Percentiles rank a stretch among this genome's conserved stretches.
These are phyloP conservation scores for Gamarada debralockiae DNA, from an alignment of 495 filamentous ascomycete species.

Conservation along the genomic window DNA sequence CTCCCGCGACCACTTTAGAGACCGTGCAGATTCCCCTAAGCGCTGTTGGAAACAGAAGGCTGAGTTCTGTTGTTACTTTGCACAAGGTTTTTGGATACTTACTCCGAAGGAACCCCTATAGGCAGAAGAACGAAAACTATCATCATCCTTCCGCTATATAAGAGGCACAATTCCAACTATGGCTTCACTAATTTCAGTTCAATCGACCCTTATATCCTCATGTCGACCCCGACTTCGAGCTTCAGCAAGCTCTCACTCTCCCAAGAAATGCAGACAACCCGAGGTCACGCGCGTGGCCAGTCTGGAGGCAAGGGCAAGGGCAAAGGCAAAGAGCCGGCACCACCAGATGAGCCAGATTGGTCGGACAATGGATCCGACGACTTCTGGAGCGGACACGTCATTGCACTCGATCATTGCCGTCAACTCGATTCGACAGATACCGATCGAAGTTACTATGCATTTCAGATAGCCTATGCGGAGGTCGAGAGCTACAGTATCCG, in stretches of 20 bases:
- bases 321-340: constrained; percentile 18
- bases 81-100: constrained; percentile 15
- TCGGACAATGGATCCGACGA: constrained; percentile 4
- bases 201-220: constrained; percentile 25
- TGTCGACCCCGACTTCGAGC: constrained; percentile 22
- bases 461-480: constrained; percentile 22
- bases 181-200: constrained; percentile 24
- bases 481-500: constrained; percentile 19
- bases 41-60: constrained; percentile 17
- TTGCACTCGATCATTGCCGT: constrained; percentile 23
- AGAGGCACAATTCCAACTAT: constrained; percentile 12
- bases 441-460: constrained; percentile 13
- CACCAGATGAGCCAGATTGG: constrained; percentile 1
- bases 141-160: constrained; percentile 19
- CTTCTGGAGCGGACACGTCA: constrained; percentile 6
- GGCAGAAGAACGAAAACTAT: constrained; percentile 12
- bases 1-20: constrained; percentile 15
- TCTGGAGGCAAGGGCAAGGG: constrained; percentile 12
- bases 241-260: constrained; percentile 26
- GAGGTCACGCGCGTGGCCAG: constrained; percentile 5
- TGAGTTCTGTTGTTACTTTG: constrained; percentile 14
- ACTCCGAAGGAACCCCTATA: constrained; percentile 14
- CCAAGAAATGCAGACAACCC: constrained; percentile 16
- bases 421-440: constrained; percentile 1
- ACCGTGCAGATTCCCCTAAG: constrained; percentile 5